Evolutionary conservation across 1,139 yeast species (phyloP), one percentile per base, ranked within the genome.

Genomic region (Pichia sp.): DNA sequence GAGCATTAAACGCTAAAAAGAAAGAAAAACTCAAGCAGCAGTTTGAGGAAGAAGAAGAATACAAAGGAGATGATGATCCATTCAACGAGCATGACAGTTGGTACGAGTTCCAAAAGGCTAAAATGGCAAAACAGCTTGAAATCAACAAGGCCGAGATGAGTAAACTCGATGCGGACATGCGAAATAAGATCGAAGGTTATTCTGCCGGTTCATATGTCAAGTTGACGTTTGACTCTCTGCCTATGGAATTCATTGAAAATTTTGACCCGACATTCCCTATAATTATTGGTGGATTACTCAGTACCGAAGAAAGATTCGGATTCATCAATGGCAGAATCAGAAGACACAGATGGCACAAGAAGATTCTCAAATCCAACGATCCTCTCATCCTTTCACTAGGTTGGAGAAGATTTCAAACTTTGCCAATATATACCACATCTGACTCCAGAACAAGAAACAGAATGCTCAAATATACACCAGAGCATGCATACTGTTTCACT

Each of bases 341-440:
- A 80, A 84, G 97, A 69, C 99, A 95, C 68, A 84, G 99, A 74
- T 95, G 99, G 99, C 98, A 93, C 71, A 93, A 91, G 67, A 90
- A 90, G 75, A 89, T 95, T 52, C 76, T 95, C 62, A 95, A 95
- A 70, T 83, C 98, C 9, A 95, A 89, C 66, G 99, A 95, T 72
- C 99, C 99, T 1, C 76, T 95, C 60, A 89, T 95, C 57, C 70
- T 95, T 49, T 91, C 98, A 0, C 74, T 95, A 47, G 99, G 99
- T 36, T 95, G 99, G 99, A 82, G 99, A 73, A 79, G 99, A 70
- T 95, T 95, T 74, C 99, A 95, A 71, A 90, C 99, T 0, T 73
- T 93, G 52, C 99, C 99, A 12, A 79, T 95, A 39, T 95, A 91
- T 68, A 90, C 99, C 5, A 95, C 99, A 0, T 84, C 96, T 5